Evolutionary conservation across 1,139 yeast species (phyloP), one percentile per base, ranked within the genome.

Genomic region (Nakaseomyces bracarensis): DNA sequence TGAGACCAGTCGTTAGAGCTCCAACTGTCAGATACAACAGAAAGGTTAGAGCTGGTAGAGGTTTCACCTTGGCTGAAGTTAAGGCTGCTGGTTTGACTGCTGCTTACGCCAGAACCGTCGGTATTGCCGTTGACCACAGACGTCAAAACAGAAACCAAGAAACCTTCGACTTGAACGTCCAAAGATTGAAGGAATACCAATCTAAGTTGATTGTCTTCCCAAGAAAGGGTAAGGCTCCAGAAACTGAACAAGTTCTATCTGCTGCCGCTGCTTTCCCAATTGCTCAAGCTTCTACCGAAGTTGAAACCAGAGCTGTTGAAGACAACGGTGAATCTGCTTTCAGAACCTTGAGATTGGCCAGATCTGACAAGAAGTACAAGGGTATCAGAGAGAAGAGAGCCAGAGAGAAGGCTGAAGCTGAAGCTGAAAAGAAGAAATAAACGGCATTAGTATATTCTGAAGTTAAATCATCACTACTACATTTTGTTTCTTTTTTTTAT

Each of bases 111-210:
- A 86, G 95, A 81, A 82, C 97, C 67, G 73, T 91, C 66, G 98
- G 98, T 72, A 85, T 91, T 66, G 85, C 98, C 62, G 98, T 91
- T 66, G 98, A 91, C 79, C 95, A 85, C 93, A 91, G 98, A 79
- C 91, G 98, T 77, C 94, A 83, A 71, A 93, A 91, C 95, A 87
- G 85, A 77, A 82, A 91, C 64, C 85, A 84, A 66, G 98, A 89
- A 77, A 89, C 85, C 64, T 85, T 87, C 64, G 94, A 89, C 68
- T 75, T 79, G 66, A 91, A 91, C 75, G 97, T 91, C 66, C 84
- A 79, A 70, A 87, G 98, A 80, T 82, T 91, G 71, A 76, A 85
- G 76, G 95, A 86, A 73, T 93, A 86, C 93, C 77, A 81, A 75
- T 75, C 94, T 65, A 89, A 89, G 77, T 79, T 93, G 73, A 91